Percentiles rank a stretch among this genome's conserved stretches.
Evolutionary conservation across 148 eudicot genomes (phyloP).

Genomic region (Fagopyrum homotropicum): DNA sequence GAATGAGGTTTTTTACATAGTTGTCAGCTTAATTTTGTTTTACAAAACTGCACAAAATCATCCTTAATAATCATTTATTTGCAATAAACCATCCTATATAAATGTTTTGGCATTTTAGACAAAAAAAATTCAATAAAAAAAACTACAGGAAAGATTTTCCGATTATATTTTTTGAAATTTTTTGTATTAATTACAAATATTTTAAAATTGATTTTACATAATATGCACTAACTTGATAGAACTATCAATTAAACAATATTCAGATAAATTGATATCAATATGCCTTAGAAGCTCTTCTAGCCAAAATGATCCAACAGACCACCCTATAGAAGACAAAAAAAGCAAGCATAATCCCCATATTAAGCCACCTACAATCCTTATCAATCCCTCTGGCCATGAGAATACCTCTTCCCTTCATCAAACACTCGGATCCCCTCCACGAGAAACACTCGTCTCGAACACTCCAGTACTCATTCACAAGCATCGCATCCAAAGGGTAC

Average conservation of each 20-base stretch:
- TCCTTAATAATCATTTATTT: too few species aligned
- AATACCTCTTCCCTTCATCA: conserved; percentile 66
- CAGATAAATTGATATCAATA: background rate
- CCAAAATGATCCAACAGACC: conserved; percentile 76
- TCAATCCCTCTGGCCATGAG: conserved; percentile 68
- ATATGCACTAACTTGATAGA: too few species aligned
- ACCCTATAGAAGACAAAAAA: conserved; percentile 75
- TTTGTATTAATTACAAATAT: too few species aligned
- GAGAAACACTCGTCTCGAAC: conserved; percentile 58
- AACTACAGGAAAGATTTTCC: too few species aligned
- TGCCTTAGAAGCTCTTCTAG: conserved; percentile 58
- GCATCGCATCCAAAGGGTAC: conserved; percentile 72
- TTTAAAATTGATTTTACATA: too few species aligned
- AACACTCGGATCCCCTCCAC: conserved; percentile 28
- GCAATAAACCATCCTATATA: too few species aligned
- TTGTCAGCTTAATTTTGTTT: too few species aligned
- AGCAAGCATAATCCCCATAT: conserved; percentile 77
- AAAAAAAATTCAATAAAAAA: too few species aligned
- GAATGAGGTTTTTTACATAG: background rate
- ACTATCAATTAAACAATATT: background rate
- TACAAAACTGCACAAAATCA: too few species aligned
- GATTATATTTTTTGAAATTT: too few species aligned
- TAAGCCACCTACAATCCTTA: conserved; percentile 74
- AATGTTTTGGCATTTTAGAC: too few species aligned
- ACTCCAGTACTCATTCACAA: conserved; percentile 86